Percentiles rank a stretch among this genome's conserved stretches.
phyloP scores from a whole-genome alignment of 306 rosid genomes.

The Psophocarpus tetragonolobus region DNA sequence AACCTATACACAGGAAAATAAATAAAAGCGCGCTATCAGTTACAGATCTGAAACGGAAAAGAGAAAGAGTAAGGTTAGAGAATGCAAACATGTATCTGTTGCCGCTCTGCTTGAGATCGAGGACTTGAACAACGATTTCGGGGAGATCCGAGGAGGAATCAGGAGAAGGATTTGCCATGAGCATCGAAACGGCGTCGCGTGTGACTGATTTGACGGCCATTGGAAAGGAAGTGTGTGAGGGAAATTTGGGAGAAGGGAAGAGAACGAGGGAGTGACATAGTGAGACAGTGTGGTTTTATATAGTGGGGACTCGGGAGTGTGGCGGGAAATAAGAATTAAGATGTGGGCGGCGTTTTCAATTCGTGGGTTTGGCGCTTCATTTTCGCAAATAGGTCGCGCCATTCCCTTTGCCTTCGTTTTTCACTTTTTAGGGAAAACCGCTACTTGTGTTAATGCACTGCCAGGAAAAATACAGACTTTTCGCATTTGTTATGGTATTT shows the following conservation, averaged over 20 bases:
- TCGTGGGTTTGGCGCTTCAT: not conserved
- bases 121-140: conserved; percentile 67
- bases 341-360: conserved; percentile 9
- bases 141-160: conserved; percentile 60
- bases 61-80: not conserved
- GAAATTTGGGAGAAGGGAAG: not conserved
- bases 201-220: conserved; percentile 60
- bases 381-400: conserved; percentile 1
- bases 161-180: conserved; percentile 67
- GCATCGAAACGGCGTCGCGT: conserved; percentile 55
- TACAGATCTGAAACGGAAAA: not conserved
- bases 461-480: too few species aligned
- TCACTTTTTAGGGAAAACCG: not conserved
- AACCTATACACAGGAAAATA: conserved; percentile 48
- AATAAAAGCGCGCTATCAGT: not conserved
- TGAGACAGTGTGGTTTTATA: conserved; percentile 19
- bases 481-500: too few species aligned
- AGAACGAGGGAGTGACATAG: not conserved
- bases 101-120: conserved; percentile 68
- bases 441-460: too few species aligned
- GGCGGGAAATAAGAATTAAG: conserved; percentile 26
- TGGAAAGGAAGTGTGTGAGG: not conserved
- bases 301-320: not conserved
- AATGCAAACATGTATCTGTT: conserved; percentile 54
- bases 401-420: not conserved